A percentile compares a stretch with the other conserved stretches of the same genome.
Evolutionary conservation across 106 monocot genomes (phyloP).

Genomic region (Alisma plantagoaquatica): DNA sequence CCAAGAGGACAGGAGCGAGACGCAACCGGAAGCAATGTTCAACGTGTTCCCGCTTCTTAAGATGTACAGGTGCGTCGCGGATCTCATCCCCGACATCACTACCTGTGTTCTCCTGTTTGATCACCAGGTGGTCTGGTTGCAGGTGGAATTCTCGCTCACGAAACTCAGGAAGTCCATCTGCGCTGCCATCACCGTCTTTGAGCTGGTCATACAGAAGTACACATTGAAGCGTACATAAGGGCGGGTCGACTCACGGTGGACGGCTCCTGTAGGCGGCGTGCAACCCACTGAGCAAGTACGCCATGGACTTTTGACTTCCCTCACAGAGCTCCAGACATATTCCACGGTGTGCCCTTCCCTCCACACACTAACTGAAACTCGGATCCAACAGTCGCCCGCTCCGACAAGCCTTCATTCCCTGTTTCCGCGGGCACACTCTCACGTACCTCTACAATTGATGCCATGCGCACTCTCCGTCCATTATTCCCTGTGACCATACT

Average conservation of each 20-base stretch:
- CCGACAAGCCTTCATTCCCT: too few species aligned
- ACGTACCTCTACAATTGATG: too few species aligned
- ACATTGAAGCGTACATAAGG: background rate
- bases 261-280: constrained; percentile 15
- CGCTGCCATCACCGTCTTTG: background rate
- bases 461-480: constrained; percentile 12
- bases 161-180: constrained; percentile 1
- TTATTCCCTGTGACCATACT: constrained; percentile 30
- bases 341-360: constrained; percentile 20
- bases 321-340: constrained; percentile 29
- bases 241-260: background rate
- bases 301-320: constrained; percentile 47
- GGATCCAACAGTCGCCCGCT: too few species aligned
- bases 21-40: constrained; percentile 9
- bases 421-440: too few species aligned
- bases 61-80: background rate
- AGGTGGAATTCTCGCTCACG: background rate
- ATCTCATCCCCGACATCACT: constrained; percentile 1
- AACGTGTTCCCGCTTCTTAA: constrained; percentile 8
- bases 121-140: background rate
- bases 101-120: background rate
- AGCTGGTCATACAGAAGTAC: too few species aligned
- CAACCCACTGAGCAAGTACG: constrained; percentile 47
- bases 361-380: too few species aligned
- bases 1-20: background rate